Evolutionary conservation across 352 stramenopile genomes (phyloP).

Genomic region (Globisporangium splendens): DNA sequence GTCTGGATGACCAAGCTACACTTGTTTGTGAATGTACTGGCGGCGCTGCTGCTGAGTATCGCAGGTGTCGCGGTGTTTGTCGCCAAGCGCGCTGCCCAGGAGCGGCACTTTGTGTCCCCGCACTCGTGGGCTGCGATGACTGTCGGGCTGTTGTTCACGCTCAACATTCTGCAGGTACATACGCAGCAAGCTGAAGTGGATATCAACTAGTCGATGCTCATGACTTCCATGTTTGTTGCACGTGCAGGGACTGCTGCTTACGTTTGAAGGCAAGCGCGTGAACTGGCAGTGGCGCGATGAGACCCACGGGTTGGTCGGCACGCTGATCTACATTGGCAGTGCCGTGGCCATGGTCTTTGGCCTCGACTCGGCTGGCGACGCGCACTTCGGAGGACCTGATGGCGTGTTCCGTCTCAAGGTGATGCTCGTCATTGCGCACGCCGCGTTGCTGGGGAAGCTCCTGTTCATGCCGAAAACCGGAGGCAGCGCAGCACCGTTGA

Average conservation of each 20-base stretch:
- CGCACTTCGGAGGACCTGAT: conserved; percentile 29
- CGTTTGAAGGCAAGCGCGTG: conserved; percentile 38
- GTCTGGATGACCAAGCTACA: conserved; percentile 57
- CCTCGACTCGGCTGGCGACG: conserved; percentile 28
- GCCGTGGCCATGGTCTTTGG: conserved; percentile 45
- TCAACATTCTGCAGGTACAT: conserved; percentile 59
- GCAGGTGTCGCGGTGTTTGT: conserved; percentile 36
- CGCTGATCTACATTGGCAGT: conserved; percentile 52
- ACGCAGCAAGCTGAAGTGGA: no score
- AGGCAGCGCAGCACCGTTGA: neutral
- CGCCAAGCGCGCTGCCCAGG: conserved; percentile 22
- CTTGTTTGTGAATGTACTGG: conserved; percentile 41
- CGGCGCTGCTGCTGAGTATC: conserved; percentile 29
- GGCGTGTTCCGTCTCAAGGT: conserved; percentile 32
- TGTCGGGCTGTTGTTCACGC: conserved; percentile 46
- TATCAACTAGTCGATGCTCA: no score
- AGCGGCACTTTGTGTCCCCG: conserved; percentile 37
- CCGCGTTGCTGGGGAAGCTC: conserved; percentile 30
- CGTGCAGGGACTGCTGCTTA: conserved; percentile 46
- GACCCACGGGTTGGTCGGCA: conserved; percentile 57
- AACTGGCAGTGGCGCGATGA: conserved; percentile 80
- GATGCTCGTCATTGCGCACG: conserved; percentile 42
- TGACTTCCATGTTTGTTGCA: neutral
- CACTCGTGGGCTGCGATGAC: conserved; percentile 59
- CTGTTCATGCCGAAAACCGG: neutral